Evolutionary conservation across 2,329 filamentous ascomycete genomes (phyloP), one percentile per base, ranked within the genome.

Genomic region (Ophiosphaerella herpotricha): DNA sequence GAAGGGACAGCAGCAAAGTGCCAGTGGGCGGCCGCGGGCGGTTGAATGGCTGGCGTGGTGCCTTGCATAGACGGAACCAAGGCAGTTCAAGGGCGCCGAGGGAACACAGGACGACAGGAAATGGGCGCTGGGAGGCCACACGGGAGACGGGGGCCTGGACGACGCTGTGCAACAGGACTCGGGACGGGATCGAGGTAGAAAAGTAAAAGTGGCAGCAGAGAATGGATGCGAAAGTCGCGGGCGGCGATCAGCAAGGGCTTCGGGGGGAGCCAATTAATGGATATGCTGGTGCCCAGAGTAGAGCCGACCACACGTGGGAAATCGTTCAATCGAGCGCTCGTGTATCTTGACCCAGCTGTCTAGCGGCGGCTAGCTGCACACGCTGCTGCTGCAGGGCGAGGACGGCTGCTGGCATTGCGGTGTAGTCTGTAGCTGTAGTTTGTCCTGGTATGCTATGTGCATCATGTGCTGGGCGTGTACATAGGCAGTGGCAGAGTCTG

Each of bases 301-400:
- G 55, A 61, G 61, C 50, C 63, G 58, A 39, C 43, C 55, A 60
- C 68, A 73, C 68, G 70, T 72, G 70, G 68, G 62, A 69, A 64
- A 71, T 71, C 64, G 67, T 67, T 67, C 14, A 70, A 69, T 69
- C 65, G 68, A 66, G 67, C 58, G 64, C 62, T 71, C 69, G 68
- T 71, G 66, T 67, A 71, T 72, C 68, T 68, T 48, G 4, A 59
- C 56, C 64, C 63, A 55, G 52, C 60, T 50, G 44, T 55, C 56
- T 69, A 70, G 68, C 67, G 67, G 65, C 68, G 68, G 68, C 66
- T 68, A 68, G 61, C 58, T 59, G 68, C 67, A 64, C 66, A 61
- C 63, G 59, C 63, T 67, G 64, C 65, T 63, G 47, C 50, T 53
- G 57, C 61, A 57, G 57, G 55, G 46, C 55, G 18, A 21, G 18